phyloP scores from a whole-genome alignment of 2,329 filamentous ascomycete genomes.

The Trichoderma atrobrunneum region DNA sequence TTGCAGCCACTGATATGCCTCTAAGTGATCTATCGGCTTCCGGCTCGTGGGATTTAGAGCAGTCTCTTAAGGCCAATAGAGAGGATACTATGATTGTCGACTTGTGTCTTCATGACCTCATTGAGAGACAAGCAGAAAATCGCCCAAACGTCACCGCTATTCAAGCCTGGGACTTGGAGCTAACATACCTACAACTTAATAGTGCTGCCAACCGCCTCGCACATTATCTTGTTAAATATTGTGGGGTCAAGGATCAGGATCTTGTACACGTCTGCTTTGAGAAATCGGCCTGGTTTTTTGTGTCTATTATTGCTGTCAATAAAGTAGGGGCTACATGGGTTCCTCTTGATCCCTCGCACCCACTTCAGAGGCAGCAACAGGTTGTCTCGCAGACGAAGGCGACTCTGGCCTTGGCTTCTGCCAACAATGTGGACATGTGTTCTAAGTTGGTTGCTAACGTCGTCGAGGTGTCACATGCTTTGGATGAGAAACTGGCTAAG shows the following conservation, averaged over 20 bases:
- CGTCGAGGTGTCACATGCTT: conserved; percentile 16
- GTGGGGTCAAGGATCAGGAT: conserved; percentile 8
- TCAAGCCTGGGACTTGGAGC: conserved; percentile 20
- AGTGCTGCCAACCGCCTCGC: conserved; percentile 13
- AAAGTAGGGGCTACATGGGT: conserved; percentile 24
- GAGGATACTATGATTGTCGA: conserved; percentile 14
- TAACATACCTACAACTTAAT: conserved; percentile 14
- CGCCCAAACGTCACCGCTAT: conserved; percentile 13
- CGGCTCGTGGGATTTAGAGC: conserved; percentile 7
- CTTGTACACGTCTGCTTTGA: conserved; percentile 31
- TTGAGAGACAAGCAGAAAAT: conserved; percentile 11
- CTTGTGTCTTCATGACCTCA: conserved; percentile 17
- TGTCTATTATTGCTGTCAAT: conserved; percentile 23
- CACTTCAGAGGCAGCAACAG: conserved; percentile 19
- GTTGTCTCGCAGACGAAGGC: conserved; percentile 20
- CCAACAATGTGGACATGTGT: conserved; percentile 24
- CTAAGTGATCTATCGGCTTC: conserved; percentile 1
- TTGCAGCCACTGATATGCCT: conserved; percentile 1
- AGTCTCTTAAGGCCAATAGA: background rate
- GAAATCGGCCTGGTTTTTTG: conserved; percentile 28
- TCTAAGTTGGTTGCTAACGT: conserved; percentile 16
- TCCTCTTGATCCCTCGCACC: conserved; percentile 22
- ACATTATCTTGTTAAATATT: conserved; percentile 10
- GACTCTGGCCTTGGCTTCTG: conserved; percentile 15
- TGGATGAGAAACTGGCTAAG: background rate